These are phyloP conservation scores for Glonium stellatum DNA, from an alignment of 495 filamentous ascomycete species.

Conservation along the genomic window DNA sequence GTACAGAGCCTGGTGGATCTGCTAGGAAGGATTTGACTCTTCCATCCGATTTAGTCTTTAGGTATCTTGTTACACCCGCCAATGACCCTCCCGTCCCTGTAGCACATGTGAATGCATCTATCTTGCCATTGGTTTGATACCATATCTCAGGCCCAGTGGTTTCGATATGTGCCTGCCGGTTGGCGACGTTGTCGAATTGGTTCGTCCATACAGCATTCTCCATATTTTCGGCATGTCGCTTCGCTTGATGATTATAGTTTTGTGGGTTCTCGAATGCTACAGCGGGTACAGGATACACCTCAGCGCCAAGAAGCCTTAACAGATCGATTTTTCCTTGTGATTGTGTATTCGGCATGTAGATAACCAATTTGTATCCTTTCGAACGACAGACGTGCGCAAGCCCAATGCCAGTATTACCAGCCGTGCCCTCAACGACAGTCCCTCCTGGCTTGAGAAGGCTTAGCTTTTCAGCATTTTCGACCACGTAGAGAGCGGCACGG, in stretches of 20 bases:
- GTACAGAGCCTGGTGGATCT: constrained; percentile 84
- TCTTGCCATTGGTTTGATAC: constrained; percentile 77
- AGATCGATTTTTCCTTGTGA: constrained; percentile 97
- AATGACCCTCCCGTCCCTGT: constrained; percentile 91
- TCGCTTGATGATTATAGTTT: constrained; percentile 97
- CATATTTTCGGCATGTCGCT: constrained; percentile 72
- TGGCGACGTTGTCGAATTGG: constrained; percentile 96
- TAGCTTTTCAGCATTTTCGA: constrained; percentile 85
- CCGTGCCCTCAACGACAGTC: constrained; percentile 93
- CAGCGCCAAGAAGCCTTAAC: constrained; percentile 83
- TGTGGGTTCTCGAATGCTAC: constrained; percentile 93
- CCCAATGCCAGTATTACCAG: constrained; percentile 96
- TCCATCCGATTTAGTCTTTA: constrained; percentile 76
- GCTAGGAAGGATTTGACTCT: constrained; percentile 84
- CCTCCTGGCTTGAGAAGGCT: constrained; percentile 77
- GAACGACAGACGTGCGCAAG: constrained; percentile 93
- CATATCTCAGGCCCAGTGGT: constrained; percentile 97
- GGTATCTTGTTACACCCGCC: constrained; percentile 79
- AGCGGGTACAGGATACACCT: constrained; percentile 95
- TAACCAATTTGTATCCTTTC: constrained; percentile 88
- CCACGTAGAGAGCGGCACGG: constrained; percentile 87
- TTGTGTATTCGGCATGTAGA: constrained; percentile 99
- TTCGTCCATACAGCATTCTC: constrained; percentile 98
- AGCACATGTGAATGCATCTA: constrained; percentile 92
- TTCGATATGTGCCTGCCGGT: constrained; percentile 89